Evolutionary conservation across 306 rosid genomes (phyloP), one percentile per base, ranked within the genome.

Genomic region (Prinsepia uniflora): DNA sequence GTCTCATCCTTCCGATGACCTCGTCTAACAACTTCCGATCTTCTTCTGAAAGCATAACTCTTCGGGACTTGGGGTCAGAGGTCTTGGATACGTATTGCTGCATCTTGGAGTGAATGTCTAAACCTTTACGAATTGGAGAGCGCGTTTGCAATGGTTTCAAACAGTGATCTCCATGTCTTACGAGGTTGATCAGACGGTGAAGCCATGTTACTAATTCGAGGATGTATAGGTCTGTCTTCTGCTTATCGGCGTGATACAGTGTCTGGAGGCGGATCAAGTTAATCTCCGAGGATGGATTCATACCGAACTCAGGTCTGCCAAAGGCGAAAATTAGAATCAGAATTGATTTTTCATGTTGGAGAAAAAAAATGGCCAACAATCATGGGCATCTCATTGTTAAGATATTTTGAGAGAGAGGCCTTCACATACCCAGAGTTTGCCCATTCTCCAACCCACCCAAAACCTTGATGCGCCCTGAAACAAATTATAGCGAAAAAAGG

Each of bases 381-480:
- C 36, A 30, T 30, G 36, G 36, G 36, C 36, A 30, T 30, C 36
- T 30, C 36, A 30, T 30, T 30, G 36, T 30, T 30, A 30, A 30
- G 2, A 30, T 30, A 30, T 30, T 30, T 24, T 24, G 45, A 65
- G 46, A 40, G 48, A 24, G 65, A 61, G n/a, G 54, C 63, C 58
- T 55, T 47, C 42, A 76, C 96, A 68, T 59, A 94, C 99, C 97
- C 78, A 59, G 88, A 81, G 24, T 82, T 86, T 61, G 99, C 99
- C 99, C 99, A 95, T 82, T 95, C 97, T 19, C 96, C 99, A 70
- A 91, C 84, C 89, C 99, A 87, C 61, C 99, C 99, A 22, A 90
- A 95, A 52, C 96, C 90, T 81, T 91, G 99, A 82, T 95, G 96
- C 73, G 86, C 92, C 80, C 99, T 91, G 99, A 68, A 76, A 85